A percentile compares a stretch with the other conserved stretches of the same genome.
Conservation (phyloP, 2,329 filamentous ascomycete genomes). For the Verruconis gallopava region DNA sequence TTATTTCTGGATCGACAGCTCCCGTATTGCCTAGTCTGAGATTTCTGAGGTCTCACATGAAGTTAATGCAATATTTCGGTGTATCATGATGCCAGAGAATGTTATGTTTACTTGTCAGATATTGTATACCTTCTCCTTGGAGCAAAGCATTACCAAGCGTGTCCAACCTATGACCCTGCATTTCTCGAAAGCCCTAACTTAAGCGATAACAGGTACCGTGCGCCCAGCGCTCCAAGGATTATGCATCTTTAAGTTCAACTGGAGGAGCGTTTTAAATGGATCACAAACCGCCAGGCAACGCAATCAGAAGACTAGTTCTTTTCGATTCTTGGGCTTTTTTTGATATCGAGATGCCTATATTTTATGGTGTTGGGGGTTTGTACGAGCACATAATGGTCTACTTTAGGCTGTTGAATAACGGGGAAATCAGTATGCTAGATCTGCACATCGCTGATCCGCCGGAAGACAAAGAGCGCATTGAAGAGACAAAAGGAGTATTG, state of each 20-base stretch:
- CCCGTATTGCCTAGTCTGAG: constrained; percentile 9
- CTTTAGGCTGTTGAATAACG: constrained; percentile 12
- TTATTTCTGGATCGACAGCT: constrained; percentile 5
- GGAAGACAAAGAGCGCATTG: constrained; percentile 13
- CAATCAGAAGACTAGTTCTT: constrained; percentile 18
- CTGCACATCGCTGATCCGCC: constrained; percentile 9
- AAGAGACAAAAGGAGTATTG: constrained; percentile 12
- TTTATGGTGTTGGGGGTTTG: constrained; percentile 12
- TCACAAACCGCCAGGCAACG: constrained; percentile 16
- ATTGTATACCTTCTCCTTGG: not conserved
- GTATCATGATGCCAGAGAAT: constrained; percentile 1
- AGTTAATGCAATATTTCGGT: constrained; percentile 10
- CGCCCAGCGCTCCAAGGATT: constrained; percentile 10
- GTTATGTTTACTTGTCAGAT: constrained; percentile 9
- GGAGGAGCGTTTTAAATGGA: constrained; percentile 18
- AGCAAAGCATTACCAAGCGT: constrained; percentile 6
- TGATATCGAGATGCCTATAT: constrained; percentile 11
- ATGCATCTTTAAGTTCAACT: constrained; percentile 13
- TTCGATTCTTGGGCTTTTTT: constrained; percentile 20
- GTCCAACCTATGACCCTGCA: constrained; percentile 6
- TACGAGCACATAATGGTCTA: constrained; percentile 12
- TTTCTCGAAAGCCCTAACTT: constrained; percentile 13
- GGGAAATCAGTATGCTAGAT: constrained; percentile 11
- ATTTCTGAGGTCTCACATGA: constrained; percentile 4
- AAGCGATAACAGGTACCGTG: constrained; percentile 11